Conservation (phyloP, 331 rosid species). For the Quercus phellos region DNA sequence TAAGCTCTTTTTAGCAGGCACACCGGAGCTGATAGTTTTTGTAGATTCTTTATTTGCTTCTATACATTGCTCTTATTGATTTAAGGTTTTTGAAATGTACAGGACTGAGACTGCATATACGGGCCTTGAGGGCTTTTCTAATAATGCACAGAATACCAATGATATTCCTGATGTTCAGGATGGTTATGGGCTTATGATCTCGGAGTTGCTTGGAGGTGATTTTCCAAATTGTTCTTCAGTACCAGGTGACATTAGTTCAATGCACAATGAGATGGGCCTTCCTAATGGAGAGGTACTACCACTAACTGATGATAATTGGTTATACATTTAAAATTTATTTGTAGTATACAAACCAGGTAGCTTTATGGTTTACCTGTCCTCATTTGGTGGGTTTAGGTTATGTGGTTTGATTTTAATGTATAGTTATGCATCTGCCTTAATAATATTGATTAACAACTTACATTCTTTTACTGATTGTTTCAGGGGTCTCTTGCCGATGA, state of each 20-base stretch:
- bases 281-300: constrained; percentile 61
- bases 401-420: neutral
- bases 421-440: neutral
- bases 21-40: constrained; percentile 18
- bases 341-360: neutral
- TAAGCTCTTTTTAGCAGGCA: neutral
- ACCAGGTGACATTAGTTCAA: constrained; percentile 57
- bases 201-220: constrained; percentile 76
- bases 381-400: neutral
- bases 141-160: constrained; percentile 51
- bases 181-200: constrained; percentile 90
- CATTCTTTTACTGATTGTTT: constrained; percentile 31
- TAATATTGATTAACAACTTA: constrained; percentile 8
- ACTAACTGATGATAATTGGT: constrained; percentile 17
- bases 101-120: constrained; percentile 70
- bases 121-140: constrained; percentile 64
- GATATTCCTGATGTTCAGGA: constrained; percentile 80
- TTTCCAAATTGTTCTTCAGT: constrained; percentile 77
- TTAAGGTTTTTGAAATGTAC: constrained; percentile 26
- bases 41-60: constrained; percentile 11
- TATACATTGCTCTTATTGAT: constrained; percentile 24
- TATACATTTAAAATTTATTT: neutral
- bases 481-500: constrained; percentile 86
- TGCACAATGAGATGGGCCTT: constrained; percentile 69
- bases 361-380: constrained; percentile 14